Percentiles rank a stretch among this genome's conserved stretches.
These are phyloP conservation scores for Liquidambar formosana DNA, from an alignment of 164 flowering plant species.

Conservation along the genomic window DNA sequence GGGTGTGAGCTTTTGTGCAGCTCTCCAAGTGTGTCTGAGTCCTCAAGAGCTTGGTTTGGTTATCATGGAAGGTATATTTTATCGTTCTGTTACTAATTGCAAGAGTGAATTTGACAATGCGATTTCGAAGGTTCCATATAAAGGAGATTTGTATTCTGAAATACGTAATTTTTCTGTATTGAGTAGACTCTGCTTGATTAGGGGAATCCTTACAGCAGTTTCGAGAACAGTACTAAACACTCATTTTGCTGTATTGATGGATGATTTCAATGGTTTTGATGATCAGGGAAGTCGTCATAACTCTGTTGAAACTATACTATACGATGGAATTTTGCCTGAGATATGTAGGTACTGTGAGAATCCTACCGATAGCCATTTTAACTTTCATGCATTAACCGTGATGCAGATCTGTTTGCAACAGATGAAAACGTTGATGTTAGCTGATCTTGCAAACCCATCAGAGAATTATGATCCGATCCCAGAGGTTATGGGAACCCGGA, in stretches of 20 bases:
- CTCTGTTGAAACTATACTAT: constrained; percentile 68
- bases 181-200: constrained; percentile 82
- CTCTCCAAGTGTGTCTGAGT: constrained; percentile 71
- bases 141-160: constrained; percentile 53
- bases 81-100: constrained; percentile 22
- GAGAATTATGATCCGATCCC: constrained; percentile 59
- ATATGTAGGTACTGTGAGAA: constrained; percentile 80
- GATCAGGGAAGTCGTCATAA: constrained; percentile 15
- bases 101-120: constrained; percentile 23
- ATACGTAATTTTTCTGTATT: constrained; percentile 49
- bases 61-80: constrained; percentile 54
- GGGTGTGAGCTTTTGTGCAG: constrained; percentile 88
- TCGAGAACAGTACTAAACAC: constrained; percentile 67
- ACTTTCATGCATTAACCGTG: constrained; percentile 91
- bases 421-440: constrained; percentile 71
- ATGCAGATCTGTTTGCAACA: constrained; percentile 96
- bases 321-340: constrained; percentile 89
- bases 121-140: constrained; percentile 44
- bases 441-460: constrained; percentile 33
- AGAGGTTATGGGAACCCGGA: constrained; percentile 62
- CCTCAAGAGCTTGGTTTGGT: constrained; percentile 62
- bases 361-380: constrained; percentile 90
- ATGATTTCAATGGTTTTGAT: constrained; percentile 19
- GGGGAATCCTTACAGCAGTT: constrained; percentile 94
- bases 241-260: constrained; percentile 29